Percentiles rank a stretch among this genome's conserved stretches.
phyloP scores from a whole-genome alignment of 257 asterid genomes.

The Nicotiana benthamiana region DNA sequence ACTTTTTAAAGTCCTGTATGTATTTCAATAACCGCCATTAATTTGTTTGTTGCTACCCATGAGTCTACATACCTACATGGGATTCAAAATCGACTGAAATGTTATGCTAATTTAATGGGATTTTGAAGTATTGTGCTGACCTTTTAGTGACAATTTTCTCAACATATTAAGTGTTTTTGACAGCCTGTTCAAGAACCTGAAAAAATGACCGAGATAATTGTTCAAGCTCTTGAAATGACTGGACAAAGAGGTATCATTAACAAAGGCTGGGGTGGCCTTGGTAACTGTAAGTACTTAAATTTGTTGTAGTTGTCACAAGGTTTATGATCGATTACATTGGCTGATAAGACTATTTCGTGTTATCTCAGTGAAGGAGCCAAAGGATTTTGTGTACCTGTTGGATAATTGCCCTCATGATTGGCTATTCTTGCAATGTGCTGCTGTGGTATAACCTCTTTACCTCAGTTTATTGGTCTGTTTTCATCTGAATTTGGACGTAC shows the following conservation, averaged over 20 bases:
- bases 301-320: not conserved
- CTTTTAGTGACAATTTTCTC: slow-evolving; percentile 6
- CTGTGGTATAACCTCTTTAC: slow-evolving; percentile 49
- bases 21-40: not conserved
- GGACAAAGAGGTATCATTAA: slow-evolving; percentile 88
- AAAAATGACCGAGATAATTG: slow-evolving; percentile 74
- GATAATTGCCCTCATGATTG: slow-evolving; percentile 94
- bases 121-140: not conserved
- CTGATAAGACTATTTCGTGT: not conserved
- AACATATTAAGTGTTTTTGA: not conserved
- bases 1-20: not conserved
- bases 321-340: not conserved
- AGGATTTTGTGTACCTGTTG: slow-evolving; percentile 58
- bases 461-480: not conserved
- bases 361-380: slow-evolving; percentile 59
- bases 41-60: not conserved
- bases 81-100: not conserved
- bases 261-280: slow-evolving; percentile 98
- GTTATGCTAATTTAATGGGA: not conserved
- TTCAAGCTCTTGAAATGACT: slow-evolving; percentile 68
- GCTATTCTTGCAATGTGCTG: slow-evolving; percentile 75
- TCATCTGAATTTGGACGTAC: not conserved
- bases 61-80: not conserved
- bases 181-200: slow-evolving; percentile 89
- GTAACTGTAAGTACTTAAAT: slow-evolving; percentile 44